These are phyloP conservation scores for Populus euphratica DNA, from an alignment of 345 rosid genomes.

Conservation along the genomic window DNA sequence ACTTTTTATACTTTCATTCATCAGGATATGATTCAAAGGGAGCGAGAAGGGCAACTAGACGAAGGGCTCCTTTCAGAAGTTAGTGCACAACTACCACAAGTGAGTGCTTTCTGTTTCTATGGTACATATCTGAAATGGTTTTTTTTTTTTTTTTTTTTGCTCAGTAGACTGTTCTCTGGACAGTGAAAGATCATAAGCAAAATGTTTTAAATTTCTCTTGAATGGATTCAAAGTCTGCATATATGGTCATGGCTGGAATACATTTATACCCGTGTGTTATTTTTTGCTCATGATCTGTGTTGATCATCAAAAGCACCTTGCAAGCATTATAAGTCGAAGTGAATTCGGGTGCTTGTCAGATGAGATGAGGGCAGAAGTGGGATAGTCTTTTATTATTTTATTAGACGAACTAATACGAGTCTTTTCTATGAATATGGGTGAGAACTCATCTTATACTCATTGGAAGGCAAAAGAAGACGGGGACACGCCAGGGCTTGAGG, in stretches of 20 bases:
- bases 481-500: constrained; percentile 86
- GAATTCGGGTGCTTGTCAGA: neutral
- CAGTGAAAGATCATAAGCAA: neutral
- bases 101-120: constrained; percentile 23
- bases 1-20: constrained; percentile 4
- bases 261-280: no score
- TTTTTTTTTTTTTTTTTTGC: constrained; percentile 6
- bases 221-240: neutral
- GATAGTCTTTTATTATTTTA: neutral
- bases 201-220: neutral
- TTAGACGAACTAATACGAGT: neutral
- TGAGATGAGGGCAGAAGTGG: neutral
- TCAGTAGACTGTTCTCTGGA: constrained; percentile 3
- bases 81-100: constrained; percentile 83
- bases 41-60: constrained; percentile 75
- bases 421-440: neutral
- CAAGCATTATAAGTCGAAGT: neutral
- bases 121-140: neutral
- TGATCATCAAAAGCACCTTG: neutral
- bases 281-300: neutral
- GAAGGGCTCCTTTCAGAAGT: constrained; percentile 95
- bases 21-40: constrained; percentile 67
- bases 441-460: constrained; percentile 1
- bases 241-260: neutral
- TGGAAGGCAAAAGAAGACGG: constrained; percentile 81